Conservation (phyloP, 352 stramenopile species). For the Pythium rhizo-oryzae region DNA sequence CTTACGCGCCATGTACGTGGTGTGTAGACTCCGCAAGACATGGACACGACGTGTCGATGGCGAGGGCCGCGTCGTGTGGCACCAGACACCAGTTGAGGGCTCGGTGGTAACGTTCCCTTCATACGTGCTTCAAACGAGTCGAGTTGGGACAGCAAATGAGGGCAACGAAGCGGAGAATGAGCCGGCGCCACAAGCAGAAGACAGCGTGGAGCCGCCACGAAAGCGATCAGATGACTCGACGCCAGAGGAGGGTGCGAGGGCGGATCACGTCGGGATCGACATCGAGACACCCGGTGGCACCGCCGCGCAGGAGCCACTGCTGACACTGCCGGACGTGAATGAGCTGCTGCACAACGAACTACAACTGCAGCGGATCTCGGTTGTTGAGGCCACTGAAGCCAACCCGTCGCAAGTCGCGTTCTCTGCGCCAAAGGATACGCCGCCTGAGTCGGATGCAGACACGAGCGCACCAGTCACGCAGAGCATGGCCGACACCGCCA, state of each 20-base stretch:
- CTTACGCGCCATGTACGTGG: neutral
- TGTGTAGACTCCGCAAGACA: constrained; percentile 10
- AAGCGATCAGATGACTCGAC: neutral
- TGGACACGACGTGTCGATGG: constrained; percentile 15
- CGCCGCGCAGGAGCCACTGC: neutral
- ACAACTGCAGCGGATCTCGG: neutral
- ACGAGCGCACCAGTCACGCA: neutral
- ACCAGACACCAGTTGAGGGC: neutral
- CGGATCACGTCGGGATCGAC: constrained; percentile 9
- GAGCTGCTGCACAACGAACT: constrained; percentile 6
- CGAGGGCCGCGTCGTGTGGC: constrained; percentile 14
- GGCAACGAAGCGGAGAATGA: neutral
- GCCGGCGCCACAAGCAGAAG: neutral
- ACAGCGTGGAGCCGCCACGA: neutral
- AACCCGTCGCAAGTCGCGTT: constrained; percentile 15
- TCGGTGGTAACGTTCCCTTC: neutral
- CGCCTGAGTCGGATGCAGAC: neutral
- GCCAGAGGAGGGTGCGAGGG: neutral
- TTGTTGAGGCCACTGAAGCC: constrained; percentile 1
- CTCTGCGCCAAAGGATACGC: neutral
- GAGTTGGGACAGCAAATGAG: neutral
- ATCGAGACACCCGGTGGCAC: neutral
- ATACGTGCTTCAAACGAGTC: constrained; percentile 6
- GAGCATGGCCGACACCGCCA: constrained; percentile 8
- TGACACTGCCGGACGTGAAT: constrained; percentile 5